Base-by-base conservation (phyloP, 805 yeast genomes). In the Candida morakotiae region DNA sequence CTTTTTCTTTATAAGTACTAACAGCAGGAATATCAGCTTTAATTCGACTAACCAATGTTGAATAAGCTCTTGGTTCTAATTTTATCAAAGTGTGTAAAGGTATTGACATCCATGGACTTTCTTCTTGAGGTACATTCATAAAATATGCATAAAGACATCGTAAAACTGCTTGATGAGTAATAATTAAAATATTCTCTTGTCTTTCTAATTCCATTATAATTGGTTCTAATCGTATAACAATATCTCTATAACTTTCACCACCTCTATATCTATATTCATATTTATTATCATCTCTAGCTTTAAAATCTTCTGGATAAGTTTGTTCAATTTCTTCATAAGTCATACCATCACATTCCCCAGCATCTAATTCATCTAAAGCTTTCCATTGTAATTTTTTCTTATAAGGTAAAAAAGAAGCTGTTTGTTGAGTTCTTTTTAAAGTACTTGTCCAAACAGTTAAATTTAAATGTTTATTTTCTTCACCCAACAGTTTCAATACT, bases 21-120 rank as follows among this genome's bases (percentile, higher is more conserved):
- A 93, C 99, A 0, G 98, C 98, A 2, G 99, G 98, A 35, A 93
- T 91, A 57, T 93, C 87, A 0, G 98, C 98, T 50, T 87, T 87
- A 41, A 93, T 86, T 49, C 94, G 73, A 14, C 91, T 83, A 13
- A 89, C 98, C 29, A 81, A 63, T 0, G 98, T 89, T 34, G 81
- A 82, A 53, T 87, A 89, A 0, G 98, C 96, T 40, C 95, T 73
- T n/a, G 97, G 96, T 58, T 93, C 98, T 45, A 93, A 69, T 55
- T 87, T 84, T 52, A 93, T 93, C 57, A 93, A 67, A 0, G 98
- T 93, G 56, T 93, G 99, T 51, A 93, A 68, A 5, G 99, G 99
- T 41, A 93, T 94, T 27, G 94, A 87, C 96, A 93, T 88, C 98
- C 98, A 93, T 4, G 99, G 99, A 41, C 89, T 78, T 58, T 87